Evolutionary conservation across 148 eudicot genomes (phyloP).

Genomic region (Diospyros lotus): DNA sequence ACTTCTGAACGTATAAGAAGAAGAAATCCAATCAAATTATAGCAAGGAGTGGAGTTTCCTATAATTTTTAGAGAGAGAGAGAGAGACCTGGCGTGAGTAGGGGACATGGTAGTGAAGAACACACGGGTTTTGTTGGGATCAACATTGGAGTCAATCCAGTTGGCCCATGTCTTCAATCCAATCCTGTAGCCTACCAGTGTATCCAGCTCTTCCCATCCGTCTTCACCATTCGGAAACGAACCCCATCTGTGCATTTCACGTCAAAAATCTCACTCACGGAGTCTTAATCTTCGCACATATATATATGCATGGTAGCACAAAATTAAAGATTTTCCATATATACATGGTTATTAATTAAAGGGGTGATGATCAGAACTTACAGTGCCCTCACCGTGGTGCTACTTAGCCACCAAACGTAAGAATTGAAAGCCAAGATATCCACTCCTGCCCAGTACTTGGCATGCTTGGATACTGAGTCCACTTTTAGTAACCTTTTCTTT

Average conservation of each 20-base stretch:
- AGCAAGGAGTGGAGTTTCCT: too few relatives aligned
- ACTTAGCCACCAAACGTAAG: conserved; percentile 99
- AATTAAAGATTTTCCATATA: background rate
- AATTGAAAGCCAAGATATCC: conserved; percentile 76
- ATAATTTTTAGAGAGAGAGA: background rate
- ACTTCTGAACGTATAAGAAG: conserved; percentile 27
- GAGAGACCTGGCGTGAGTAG: conserved; percentile 73
- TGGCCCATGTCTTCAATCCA: conserved; percentile 92
- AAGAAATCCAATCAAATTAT: too few relatives aligned
- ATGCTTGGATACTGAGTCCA: conserved; percentile 76
- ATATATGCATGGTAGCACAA: too few relatives aligned
- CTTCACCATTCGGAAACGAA: conserved; percentile 80
- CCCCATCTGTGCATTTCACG: conserved; percentile 64
- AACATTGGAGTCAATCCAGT: conserved; percentile 87
- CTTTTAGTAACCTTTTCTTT: conserved; percentile 65
- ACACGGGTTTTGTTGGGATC: conserved; percentile 64
- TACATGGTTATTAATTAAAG: too few relatives aligned
- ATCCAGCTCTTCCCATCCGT: conserved; percentile 74
- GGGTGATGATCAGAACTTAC: conserved; percentile 31
- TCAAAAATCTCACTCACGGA: background rate
- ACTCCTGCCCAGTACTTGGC: conserved; percentile 76
- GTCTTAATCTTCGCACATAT: too few relatives aligned
- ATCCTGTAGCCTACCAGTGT: conserved; percentile 64
- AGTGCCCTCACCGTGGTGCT: conserved; percentile 59
- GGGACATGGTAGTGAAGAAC: conserved; percentile 94